phyloP scores from a whole-genome alignment of 1,284 basidiomycete species.

The Puccinia novopanici region DNA sequence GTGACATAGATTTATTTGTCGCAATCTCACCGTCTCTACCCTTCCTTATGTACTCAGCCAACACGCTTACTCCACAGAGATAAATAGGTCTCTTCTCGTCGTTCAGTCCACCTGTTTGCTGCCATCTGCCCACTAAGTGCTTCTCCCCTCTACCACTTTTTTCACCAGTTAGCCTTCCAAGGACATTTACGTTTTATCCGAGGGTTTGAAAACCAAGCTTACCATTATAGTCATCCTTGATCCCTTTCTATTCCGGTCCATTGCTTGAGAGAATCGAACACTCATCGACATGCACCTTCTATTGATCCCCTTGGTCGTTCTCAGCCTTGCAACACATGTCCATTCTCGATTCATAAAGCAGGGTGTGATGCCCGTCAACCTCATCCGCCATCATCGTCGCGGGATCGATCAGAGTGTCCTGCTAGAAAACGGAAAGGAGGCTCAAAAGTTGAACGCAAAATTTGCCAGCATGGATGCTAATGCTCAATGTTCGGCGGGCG shows the following conservation, averaged over 20 bases:
- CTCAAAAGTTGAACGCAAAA: conserved; percentile 47
- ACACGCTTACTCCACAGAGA: neutral
- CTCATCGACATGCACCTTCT: conserved; percentile 11
- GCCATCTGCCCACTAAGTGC: neutral
- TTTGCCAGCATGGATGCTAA: conserved; percentile 36
- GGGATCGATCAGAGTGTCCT: conserved; percentile 36
- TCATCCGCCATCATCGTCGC: conserved; percentile 20
- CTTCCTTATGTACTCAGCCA: conserved; percentile 5
- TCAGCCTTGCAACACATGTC: neutral
- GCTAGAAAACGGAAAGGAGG: conserved; percentile 37
- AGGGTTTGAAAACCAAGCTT: neutral
- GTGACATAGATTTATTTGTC: neutral
- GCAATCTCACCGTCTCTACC: conserved; percentile 5
- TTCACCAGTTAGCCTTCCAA: neutral
- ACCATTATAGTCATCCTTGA: neutral
- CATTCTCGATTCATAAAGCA: conserved; percentile 12
- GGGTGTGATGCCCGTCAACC: neutral
- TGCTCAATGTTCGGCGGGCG: conserved; percentile 37
- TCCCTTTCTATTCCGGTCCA: neutral
- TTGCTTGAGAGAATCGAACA: neutral
- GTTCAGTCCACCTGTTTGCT: neutral
- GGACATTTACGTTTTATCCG: neutral
- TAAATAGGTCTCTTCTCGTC: conserved; percentile 5
- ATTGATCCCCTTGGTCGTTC: conserved; percentile 1
- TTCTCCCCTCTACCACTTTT: neutral